Evolutionary conservation across 2,329 filamentous ascomycete species (phyloP), one percentile per base, ranked within the genome.

Genomic region (Pseudocercospora cruenta): DNA sequence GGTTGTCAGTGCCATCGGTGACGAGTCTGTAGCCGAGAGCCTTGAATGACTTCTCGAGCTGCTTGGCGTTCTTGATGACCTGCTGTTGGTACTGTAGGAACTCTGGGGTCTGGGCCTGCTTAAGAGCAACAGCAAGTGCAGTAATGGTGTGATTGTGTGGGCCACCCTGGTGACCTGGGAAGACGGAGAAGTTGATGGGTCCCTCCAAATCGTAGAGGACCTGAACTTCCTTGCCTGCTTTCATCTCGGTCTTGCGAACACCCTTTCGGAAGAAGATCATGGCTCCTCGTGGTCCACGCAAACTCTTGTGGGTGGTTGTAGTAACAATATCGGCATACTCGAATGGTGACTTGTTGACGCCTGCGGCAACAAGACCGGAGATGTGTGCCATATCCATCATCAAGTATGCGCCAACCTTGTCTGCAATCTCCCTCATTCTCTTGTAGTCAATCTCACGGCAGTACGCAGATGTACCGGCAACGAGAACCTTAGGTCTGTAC

Each of bases 181-280:
- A 99, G 80, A 99, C 95, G 65, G 95, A 98, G 81, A 96, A 94
- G 85, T 99, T 99, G 86, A 99, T 99, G 64, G 93, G 92, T 74
- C 90, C 88, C 85, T 99, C 95, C 36, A 99, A 88, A 77, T 99
- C 93, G 80, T 97, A 99, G 75, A 94, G 84, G 60, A 86, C 90
- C 64, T 75, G 69, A 16, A 77, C 59, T 85, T 94, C 88, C 83
- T 97, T 94, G 76, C 93, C 93, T 68, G 91, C 90, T 87, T 97
- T 97, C 82, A 91, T 84, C 78, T 98, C 92, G 62, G 91, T 91
- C 76, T 91, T 93, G 77, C 94, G 91, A 68, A 97, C 90, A 70
- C 95, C 95, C 86, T 96, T 97, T 82, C 95, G 92, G 90, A 94
- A 99, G 88, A 99, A 99, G 84, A 99, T 99, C 95, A 99, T 99